Percentiles rank a stretch among this genome's conserved stretches.
Conservation (phyloP, 495 filamentous ascomycete genomes). For the Xeromyces bisporus region DNA sequence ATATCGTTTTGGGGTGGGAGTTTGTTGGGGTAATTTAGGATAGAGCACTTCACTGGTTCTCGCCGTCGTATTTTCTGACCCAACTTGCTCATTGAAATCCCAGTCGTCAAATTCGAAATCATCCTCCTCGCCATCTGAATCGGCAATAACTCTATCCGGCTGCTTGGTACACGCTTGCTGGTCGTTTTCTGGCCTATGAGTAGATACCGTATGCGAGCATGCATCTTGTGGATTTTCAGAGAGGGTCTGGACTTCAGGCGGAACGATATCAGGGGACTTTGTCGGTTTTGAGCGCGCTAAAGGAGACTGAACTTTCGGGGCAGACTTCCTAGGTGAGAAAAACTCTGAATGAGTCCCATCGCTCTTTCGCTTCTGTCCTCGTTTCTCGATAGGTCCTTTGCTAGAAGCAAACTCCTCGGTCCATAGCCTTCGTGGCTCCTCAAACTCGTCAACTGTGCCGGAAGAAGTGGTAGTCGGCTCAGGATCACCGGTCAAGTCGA, state of each 20-base stretch:
- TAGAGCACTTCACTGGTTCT: slow-evolving; percentile 8
- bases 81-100: slow-evolving; percentile 5
- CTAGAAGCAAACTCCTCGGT: slow-evolving; percentile 36
- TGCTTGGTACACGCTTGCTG: neutral
- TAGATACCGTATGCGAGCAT: neutral
- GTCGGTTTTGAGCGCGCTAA: neutral
- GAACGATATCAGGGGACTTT: neutral
- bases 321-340: slow-evolving; percentile 15
- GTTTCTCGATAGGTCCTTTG: slow-evolving; percentile 27
- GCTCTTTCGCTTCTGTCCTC: slow-evolving; percentile 58
- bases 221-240: neutral
- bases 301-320: slow-evolving; percentile 10
- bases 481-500: slow-evolving; percentile 53
- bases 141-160: slow-evolving; percentile 18
- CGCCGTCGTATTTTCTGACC: slow-evolving; percentile 6
- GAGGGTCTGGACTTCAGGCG: neutral
- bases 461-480: slow-evolving; percentile 24
- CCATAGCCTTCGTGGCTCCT: slow-evolving; percentile 40
- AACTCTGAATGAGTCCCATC: slow-evolving; percentile 43
- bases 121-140: slow-evolving; percentile 28
- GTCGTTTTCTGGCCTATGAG: neutral
- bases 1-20: slow-evolving; percentile 5
- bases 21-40: slow-evolving; percentile 1
- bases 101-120: slow-evolving; percentile 14
- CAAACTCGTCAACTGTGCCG: slow-evolving; percentile 30